Conservation (phyloP, 768 basidiomycete genomes). For the Epithele typhae region DNA sequence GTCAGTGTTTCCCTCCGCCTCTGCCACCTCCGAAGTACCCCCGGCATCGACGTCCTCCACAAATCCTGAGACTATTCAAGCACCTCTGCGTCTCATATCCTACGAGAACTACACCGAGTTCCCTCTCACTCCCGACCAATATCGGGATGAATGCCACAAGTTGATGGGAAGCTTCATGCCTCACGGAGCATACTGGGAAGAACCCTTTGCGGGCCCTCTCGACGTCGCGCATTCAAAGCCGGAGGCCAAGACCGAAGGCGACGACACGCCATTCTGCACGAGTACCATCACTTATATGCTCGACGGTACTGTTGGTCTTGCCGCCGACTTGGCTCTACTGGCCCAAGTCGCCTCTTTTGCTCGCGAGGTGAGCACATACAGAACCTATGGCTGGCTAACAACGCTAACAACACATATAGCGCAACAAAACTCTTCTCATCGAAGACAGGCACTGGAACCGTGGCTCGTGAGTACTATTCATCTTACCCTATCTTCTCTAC, state of each 20-base stretch:
- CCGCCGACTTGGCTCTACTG: constrained; percentile 61
- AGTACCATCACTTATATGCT: constrained; percentile 71
- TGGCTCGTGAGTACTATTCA: constrained; percentile 49
- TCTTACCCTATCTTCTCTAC: neutral
- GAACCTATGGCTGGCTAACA: too few relatives aligned
- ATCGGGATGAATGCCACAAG: constrained; percentile 52
- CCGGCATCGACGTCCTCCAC: too few relatives aligned
- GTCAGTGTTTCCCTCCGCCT: too few relatives aligned
- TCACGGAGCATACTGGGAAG: constrained; percentile 50
- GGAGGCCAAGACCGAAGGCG: constrained; percentile 23
- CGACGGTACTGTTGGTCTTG: constrained; percentile 61
- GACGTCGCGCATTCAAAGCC: constrained; percentile 30
- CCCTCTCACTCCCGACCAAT: constrained; percentile 54
- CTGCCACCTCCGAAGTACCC: too few relatives aligned
- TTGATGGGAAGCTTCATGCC: constrained; percentile 42
- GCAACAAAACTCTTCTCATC: constrained; percentile 61
- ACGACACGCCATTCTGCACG: constrained; percentile 35
- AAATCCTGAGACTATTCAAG: too few relatives aligned
- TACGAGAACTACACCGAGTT: constrained; percentile 56
- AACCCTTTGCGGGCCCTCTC: constrained; percentile 18
- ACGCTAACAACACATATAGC: too few relatives aligned
- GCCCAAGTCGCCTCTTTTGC: constrained; percentile 66
- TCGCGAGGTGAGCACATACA: constrained; percentile 54
- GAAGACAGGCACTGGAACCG: constrained; percentile 73
- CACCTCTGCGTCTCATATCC: constrained; percentile 32